These are phyloP conservation scores for Cucumis cinereus DNA, from an alignment of 306 rosid species.

Conservation along the genomic window DNA sequence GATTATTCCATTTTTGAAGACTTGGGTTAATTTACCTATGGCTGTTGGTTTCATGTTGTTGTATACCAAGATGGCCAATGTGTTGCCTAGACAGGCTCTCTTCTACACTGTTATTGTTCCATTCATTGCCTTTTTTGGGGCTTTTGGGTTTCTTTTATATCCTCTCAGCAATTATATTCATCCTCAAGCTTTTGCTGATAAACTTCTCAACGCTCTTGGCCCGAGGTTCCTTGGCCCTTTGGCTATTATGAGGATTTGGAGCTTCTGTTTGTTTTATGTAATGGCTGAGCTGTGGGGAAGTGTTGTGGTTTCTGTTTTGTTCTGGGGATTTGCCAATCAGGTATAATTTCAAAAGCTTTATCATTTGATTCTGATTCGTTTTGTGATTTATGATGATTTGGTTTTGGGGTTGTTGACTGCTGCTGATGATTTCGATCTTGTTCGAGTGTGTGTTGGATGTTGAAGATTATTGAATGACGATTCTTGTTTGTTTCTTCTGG, in stretches of 20 bases:
- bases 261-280: conserved; percentile 92
- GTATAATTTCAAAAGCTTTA: conserved; percentile 16
- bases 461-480: neutral
- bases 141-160: conserved; percentile 73
- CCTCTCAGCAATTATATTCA: conserved; percentile 75
- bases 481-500: neutral
- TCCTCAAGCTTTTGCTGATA: conserved; percentile 73
- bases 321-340: conserved; percentile 99
- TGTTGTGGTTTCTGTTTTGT: conserved; percentile 82
- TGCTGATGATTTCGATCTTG: neutral
- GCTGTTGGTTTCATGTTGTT: conserved; percentile 85
- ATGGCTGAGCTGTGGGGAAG: conserved; percentile 99
- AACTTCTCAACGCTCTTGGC: conserved; percentile 67
- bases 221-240: conserved; percentile 88
- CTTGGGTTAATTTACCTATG: conserved; percentile 97
- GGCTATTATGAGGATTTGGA: conserved; percentile 89
- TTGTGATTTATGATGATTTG: neutral
- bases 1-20: conserved; percentile 84
- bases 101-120: conserved; percentile 75
- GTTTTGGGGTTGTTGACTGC: neutral
- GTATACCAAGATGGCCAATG: conserved; percentile 68
- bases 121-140: conserved; percentile 86
- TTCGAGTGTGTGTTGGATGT: neutral
- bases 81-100: conserved; percentile 78
- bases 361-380: neutral